Conservation (phyloP, 306 rosid genomes). For the Ormosia emarginata region DNA sequence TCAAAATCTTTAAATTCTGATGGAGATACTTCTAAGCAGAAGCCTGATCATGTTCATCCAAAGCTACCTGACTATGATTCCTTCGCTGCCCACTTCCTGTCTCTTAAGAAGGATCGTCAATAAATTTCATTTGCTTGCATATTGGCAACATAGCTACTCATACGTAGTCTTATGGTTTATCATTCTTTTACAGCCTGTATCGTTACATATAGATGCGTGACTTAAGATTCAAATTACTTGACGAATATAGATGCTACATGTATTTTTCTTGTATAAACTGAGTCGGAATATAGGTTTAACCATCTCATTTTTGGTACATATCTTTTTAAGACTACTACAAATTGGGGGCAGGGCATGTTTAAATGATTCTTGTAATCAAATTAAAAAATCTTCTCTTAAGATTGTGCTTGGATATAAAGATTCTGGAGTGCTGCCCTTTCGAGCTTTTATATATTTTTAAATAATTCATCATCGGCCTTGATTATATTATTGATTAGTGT, state of each 20-base stretch:
- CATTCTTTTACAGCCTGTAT: constrained; percentile 18
- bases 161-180: constrained; percentile 10
- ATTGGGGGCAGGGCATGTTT: neutral
- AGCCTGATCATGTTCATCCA: constrained; percentile 71
- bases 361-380: neutral
- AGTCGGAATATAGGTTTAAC: neutral
- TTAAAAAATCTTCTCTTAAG: neutral
- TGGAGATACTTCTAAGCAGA: constrained; percentile 39
- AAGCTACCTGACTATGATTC: constrained; percentile 83
- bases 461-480: neutral
- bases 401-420: neutral
- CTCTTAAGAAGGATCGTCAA: constrained; percentile 55
- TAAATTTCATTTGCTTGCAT: constrained; percentile 26
- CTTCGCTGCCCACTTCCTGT: constrained; percentile 59
- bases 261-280: constrained; percentile 8
- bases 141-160: constrained; percentile 16
- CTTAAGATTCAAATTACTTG: constrained; percentile 14
- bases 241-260: constrained; percentile 16
- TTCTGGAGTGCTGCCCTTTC: neutral
- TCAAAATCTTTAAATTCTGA: constrained; percentile 13
- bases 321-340: neutral
- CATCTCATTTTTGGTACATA: constrained; percentile 7
- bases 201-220: constrained; percentile 18
- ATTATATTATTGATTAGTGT: neutral
- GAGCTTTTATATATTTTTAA: neutral